phyloP scores from a whole-genome alignment of 208 protist species.

The Leishmania tarentolae region DNA sequence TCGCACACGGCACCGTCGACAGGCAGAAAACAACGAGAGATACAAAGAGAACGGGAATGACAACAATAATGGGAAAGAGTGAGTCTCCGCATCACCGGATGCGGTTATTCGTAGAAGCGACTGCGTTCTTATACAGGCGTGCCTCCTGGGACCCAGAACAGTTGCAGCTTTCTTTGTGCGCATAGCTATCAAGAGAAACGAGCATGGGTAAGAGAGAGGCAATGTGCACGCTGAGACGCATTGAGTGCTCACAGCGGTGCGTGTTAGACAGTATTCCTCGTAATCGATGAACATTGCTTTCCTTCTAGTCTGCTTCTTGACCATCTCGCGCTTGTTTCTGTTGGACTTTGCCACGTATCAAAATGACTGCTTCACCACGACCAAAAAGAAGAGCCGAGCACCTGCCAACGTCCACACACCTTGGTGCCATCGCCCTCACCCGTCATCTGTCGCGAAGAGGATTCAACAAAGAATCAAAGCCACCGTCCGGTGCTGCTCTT shows the following conservation, averaged over 20 bases:
- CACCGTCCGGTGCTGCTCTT: not conserved
- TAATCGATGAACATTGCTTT: not conserved
- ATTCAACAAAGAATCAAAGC: constrained; percentile 12
- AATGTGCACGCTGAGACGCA: not conserved
- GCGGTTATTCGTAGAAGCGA: not conserved
- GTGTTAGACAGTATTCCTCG: not conserved
- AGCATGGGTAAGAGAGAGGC: not conserved
- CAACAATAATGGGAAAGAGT: not conserved
- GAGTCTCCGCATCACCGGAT: not conserved
- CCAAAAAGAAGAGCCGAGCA: not conserved
- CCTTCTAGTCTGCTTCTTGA: not conserved
- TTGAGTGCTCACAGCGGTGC: not conserved
- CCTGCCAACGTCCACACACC: not conserved
- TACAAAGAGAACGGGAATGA: not conserved
- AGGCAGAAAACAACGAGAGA: not conserved
- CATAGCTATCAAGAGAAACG: not conserved
- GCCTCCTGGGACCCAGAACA: not conserved
- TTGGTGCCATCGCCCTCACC: not conserved
- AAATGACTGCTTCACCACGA: not conserved
- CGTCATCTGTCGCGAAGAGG: not conserved
- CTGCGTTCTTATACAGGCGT: not conserved
- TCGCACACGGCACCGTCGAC: not conserved
- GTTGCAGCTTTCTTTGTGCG: not conserved
- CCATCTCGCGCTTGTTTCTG: not conserved
- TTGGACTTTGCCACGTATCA: not conserved